Conservation (phyloP, 352 stramenopile species). For the Globisporangium alternatum region DNA sequence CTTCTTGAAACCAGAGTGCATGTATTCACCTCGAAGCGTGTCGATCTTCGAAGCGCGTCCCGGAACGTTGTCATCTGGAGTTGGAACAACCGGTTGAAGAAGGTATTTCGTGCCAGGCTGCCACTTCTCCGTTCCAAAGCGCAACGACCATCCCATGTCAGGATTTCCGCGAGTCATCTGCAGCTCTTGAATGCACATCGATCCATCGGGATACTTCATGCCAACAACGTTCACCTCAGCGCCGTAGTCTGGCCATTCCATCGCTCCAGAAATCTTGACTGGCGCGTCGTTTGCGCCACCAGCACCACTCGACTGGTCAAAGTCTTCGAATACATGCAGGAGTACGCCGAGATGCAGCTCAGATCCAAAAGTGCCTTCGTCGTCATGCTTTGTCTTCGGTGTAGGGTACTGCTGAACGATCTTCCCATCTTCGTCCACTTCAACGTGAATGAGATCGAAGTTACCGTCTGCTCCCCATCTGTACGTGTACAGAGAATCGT, state of each 20-base stretch:
- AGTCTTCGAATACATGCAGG: constrained; percentile 55
- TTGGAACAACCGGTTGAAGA: constrained; percentile 27
- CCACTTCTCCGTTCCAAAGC: constrained; percentile 87
- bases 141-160: constrained; percentile 85
- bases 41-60: constrained; percentile 19
- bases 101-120: constrained; percentile 85
- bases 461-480: constrained; percentile 86
- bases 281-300: not conserved
- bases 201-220: constrained; percentile 44
- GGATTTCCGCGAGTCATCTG: constrained; percentile 77
- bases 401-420: constrained; percentile 68
- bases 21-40: constrained; percentile 54
- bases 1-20: constrained; percentile 47
- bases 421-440: constrained; percentile 78
- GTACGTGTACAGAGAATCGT: constrained; percentile 87
- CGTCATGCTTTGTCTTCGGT: constrained; percentile 64
- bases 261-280: constrained; percentile 49
- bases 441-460: constrained; percentile 82
- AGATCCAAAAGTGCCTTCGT: constrained; percentile 71
- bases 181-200: constrained; percentile 75
- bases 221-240: constrained; percentile 71
- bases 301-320: not conserved
- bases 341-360: constrained; percentile 80
- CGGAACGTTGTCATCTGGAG: not conserved
- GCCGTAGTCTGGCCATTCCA: constrained; percentile 86